Base-by-base conservation (phyloP, 345 rosid genomes). In the Clausena lansium region DNA sequence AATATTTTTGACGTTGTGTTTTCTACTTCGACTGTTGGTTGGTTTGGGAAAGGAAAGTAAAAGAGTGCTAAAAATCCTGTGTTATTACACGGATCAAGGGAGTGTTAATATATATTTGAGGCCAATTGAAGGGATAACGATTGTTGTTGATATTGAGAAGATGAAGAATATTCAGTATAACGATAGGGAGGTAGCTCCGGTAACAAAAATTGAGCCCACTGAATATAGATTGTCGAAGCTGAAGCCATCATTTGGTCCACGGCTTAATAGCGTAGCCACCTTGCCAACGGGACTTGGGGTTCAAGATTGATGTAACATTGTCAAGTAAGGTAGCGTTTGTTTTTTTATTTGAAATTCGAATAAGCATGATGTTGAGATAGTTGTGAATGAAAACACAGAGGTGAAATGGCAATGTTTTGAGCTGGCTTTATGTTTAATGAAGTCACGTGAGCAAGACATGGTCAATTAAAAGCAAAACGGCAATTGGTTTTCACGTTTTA, bases 201-300 rank as follows among this genome's bases (percentile, higher is more conserved):
- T 80, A 30, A 79, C 86, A 2, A 83, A 70, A 55, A 27, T 77
- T 17, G 81, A 83, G 17, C 83, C 79, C 36, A 77, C 86, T 1
- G 85, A 80, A 7, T 80, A 80, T 9, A 71, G 79, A 58, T 66
- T 60, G 6, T 77, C 71, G 0, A 13, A 77, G 47, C 73, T 54
- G 70, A 77, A 70, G 60, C 69, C 73, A 2, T 81, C 86, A 36
- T 75, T 73, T 17, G 83, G 81, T 70, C 86, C 83, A 9, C 36
- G 38, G n/a, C 25, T 76, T 4, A 80, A 59, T n/a, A 67, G 76
- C 38, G 76, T 70, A 25, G 17, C 65, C 30, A 67, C 71, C 50
- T 0, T 77, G n/a, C 78, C 70, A 22, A 17, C 78, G 4, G 38
- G 74, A 5, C 70, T 57, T 25, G 77, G 77, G 82, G 1, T 77